phyloP scores from a whole-genome alignment of 2,329 filamentous ascomycete species.

The Fusarium chlamydosporum region DNA sequence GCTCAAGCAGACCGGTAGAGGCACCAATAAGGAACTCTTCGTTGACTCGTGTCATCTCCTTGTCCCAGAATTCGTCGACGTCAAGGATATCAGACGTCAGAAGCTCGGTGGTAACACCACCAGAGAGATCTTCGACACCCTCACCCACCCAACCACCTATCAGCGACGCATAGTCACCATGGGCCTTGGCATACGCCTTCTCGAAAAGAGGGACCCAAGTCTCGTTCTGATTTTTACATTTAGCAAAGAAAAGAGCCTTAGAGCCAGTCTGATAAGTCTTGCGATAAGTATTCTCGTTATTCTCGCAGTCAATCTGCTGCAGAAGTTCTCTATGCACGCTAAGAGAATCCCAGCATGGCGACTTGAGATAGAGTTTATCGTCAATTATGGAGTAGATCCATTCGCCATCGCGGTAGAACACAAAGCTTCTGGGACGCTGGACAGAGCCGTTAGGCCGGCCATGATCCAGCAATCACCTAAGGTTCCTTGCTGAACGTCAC shows the following conservation, averaged over 20 bases:
- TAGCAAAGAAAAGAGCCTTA: constrained; percentile 82
- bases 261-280: constrained; percentile 81
- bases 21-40: constrained; percentile 84
- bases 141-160: constrained; percentile 79
- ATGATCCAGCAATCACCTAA: constrained; percentile 89
- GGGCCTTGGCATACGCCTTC: constrained; percentile 87
- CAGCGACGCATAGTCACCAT: constrained; percentile 81
- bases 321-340: constrained; percentile 81
- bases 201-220: constrained; percentile 86
- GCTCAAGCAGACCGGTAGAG: constrained; percentile 73
- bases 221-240: constrained; percentile 81
- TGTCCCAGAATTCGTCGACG: constrained; percentile 85
- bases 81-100: constrained; percentile 80
- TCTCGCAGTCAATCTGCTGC: constrained; percentile 80
- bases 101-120: constrained; percentile 78
- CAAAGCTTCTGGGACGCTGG: constrained; percentile 79
- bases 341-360: constrained; percentile 84
- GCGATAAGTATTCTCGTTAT: constrained; percentile 78
- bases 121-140: constrained; percentile 71
- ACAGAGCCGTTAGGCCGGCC: constrained; percentile 81
- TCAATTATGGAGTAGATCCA: constrained; percentile 95
- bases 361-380: constrained; percentile 88
- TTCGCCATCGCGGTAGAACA: constrained; percentile 89
- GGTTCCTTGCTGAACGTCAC: constrained; percentile 82
- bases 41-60: constrained; percentile 85